Evolutionary conservation across 257 asterid genomes (phyloP), one percentile per base, ranked within the genome.

Genomic region (Penstemon eatonii): DNA sequence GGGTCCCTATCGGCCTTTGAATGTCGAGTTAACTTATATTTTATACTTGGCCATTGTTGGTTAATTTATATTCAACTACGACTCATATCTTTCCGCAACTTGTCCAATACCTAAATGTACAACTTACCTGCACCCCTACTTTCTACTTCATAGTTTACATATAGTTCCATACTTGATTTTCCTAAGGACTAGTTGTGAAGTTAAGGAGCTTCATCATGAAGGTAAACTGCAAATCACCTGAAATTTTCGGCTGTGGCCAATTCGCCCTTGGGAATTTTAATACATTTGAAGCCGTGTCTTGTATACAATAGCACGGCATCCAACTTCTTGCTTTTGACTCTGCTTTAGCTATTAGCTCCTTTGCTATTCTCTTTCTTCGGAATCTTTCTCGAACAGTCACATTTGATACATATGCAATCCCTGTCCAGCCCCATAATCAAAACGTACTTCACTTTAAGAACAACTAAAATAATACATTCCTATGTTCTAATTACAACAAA

Each of bases 121-220:
- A 64, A 25, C 33, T 25, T 25, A 25, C 33, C 33, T 25, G 33
- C 33, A 25, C 33, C 33, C 33, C 33, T 25, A 25, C 33, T 25
- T 25, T 25, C 33, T 53, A 38, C 49, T 37, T 52, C 25, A 38
- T 47, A 47, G 5, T 42, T 50, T 8, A 13, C 44, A 64, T 13
- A 36, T 50, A 65, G 51, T 57, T 46, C 49, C 64, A 64, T 36
- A 11, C 50, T 56, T 45, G 8, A 3, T 58, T 40, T 53, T 61
- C 52, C 63, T 7, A 71, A 25, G 33, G 33, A 25, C 33, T 25
- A 25, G 33, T 25, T 25, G 33, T 25, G 33, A 0, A 49, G 54
- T 45, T 8, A 52, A 92, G 88, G 39, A 81, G 90, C 86, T 92
- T 92, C 94, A 92, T 81, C 97, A 92, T 87, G 92, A 92, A 92